Conservation (phyloP, 1,284 basidiomycete species). For the Apiotrichum montevideense region DNA sequence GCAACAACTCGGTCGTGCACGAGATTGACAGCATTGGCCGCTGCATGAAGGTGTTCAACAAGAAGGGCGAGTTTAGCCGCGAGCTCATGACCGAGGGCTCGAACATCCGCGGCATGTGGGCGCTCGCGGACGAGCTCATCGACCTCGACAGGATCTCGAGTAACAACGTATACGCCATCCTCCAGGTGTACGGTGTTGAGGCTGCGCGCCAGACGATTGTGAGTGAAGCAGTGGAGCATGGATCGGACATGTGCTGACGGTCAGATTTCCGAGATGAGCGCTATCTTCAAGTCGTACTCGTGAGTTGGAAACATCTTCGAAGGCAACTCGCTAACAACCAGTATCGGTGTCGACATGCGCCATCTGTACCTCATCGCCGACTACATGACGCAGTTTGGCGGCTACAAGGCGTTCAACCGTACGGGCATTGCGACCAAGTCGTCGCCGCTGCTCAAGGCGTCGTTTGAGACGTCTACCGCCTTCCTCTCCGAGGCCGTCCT, state of each 20-base stretch:
- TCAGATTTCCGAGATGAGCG: conserved; percentile 65
- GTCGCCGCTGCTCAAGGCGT: conserved; percentile 91
- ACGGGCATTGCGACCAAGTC: conserved; percentile 86
- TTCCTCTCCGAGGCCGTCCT: conserved; percentile 93
- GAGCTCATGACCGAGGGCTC: conserved; percentile 63
- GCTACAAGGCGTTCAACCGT: conserved; percentile 96
- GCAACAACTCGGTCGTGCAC: conserved; percentile 73
- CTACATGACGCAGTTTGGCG: conserved; percentile 98
- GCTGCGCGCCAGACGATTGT: conserved; percentile 85
- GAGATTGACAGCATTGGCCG: conserved; percentile 81
- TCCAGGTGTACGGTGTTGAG: conserved; percentile 93
- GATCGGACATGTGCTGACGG: background rate
- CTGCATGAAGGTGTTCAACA: conserved; percentile 47
- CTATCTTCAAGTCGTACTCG: conserved; percentile 90
- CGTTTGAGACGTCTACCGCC: conserved; percentile 93
- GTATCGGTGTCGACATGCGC: conserved; percentile 89
- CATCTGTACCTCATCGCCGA: conserved; percentile 97
- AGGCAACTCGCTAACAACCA: background rate
- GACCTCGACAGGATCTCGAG: conserved; percentile 81
- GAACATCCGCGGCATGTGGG: conserved; percentile 88
- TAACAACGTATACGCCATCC: conserved; percentile 90
- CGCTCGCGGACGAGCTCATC: conserved; percentile 70
- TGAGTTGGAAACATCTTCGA: background rate
- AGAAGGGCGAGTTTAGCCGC: conserved; percentile 46
- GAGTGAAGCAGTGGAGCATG: conserved; percentile 1